These are phyloP conservation scores for Neurospora sp. DNA, from an alignment of 495 filamentous ascomycete species.

Conservation along the genomic window DNA sequence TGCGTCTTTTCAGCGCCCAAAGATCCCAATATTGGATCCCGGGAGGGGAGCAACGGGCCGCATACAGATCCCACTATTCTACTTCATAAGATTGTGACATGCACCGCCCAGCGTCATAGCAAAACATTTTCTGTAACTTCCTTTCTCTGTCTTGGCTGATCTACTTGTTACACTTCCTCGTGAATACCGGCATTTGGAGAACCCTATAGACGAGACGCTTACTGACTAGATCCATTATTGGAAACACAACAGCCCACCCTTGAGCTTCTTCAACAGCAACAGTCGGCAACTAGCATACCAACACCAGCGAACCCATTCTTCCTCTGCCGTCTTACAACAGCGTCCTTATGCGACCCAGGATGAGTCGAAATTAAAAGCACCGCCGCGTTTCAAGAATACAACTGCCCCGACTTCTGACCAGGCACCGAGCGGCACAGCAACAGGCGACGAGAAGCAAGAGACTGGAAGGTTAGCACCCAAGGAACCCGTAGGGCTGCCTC, in stretches of 20 bases:
- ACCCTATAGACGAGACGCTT: neutral
- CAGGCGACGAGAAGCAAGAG: neutral
- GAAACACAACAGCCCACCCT: constrained; percentile 8
- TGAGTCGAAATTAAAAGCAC: constrained; percentile 9
- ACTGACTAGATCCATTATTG: neutral
- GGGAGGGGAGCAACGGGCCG: neutral
- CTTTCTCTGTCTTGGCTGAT: neutral
- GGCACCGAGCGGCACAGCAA: constrained; percentile 1
- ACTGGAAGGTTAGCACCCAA: neutral
- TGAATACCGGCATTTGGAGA: neutral
- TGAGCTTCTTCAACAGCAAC: constrained; percentile 10
- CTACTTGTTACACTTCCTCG: neutral
- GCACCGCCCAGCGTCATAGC: neutral
- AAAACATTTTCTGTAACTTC: neutral
- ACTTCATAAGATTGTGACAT: neutral
- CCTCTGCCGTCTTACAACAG: constrained; percentile 6
- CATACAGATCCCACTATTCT: neutral
- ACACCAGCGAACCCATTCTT: constrained; percentile 10
- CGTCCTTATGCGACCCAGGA: constrained; percentile 2
- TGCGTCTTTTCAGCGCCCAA: neutral
- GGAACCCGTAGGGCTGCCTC: neutral
- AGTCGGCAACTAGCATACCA: neutral
- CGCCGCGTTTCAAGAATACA: constrained; percentile 4
- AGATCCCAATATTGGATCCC: neutral
- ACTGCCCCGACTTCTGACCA: constrained; percentile 1